Conservation (phyloP, 106 monocot genomes). For the Phalaenopsis aphrodite region DNA sequence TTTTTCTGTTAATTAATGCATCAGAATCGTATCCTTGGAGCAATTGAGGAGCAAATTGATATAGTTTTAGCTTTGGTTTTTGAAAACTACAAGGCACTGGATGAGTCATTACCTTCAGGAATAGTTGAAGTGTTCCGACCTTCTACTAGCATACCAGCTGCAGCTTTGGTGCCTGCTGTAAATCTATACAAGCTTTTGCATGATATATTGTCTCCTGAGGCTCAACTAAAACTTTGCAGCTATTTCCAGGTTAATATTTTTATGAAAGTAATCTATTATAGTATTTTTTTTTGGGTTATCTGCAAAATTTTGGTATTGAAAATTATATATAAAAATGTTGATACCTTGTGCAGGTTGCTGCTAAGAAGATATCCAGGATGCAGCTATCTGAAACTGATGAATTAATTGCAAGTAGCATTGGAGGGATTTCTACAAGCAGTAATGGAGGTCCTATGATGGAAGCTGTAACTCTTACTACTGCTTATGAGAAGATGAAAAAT, state of each 20-base stretch:
- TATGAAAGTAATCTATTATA: not conserved
- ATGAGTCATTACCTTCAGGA: conserved; percentile 72
- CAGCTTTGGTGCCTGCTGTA: conserved; percentile 64
- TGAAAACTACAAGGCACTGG: conserved; percentile 93
- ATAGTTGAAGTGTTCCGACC: conserved; percentile 59
- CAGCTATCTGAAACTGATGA: conserved; percentile 87
- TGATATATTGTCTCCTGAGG: conserved; percentile 84
- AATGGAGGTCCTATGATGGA: conserved; percentile 48
- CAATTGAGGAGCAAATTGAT: conserved; percentile 75
- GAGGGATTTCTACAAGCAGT: conserved; percentile 36
- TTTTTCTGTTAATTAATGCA: not conserved
- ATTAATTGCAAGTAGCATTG: conserved; percentile 43
- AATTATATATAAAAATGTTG: not conserved
- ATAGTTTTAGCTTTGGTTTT: conserved; percentile 62
- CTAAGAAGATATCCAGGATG: conserved; percentile 73
- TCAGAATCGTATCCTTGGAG: conserved; percentile 87
- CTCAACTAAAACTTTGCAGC: conserved; percentile 75
- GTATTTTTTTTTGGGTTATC: not conserved
- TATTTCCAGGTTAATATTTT: conserved; percentile 65
- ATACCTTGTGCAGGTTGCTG: conserved; percentile 51
- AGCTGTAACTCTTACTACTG: conserved; percentile 39
- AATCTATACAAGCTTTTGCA: conserved; percentile 85
- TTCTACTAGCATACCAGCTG: conserved; percentile 61
- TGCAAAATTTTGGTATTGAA: not conserved
- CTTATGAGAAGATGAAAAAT: conserved; percentile 79